Evolutionary conservation across 2,329 filamentous ascomycete genomes (phyloP).

Genomic region (Cladosporium sp.): DNA sequence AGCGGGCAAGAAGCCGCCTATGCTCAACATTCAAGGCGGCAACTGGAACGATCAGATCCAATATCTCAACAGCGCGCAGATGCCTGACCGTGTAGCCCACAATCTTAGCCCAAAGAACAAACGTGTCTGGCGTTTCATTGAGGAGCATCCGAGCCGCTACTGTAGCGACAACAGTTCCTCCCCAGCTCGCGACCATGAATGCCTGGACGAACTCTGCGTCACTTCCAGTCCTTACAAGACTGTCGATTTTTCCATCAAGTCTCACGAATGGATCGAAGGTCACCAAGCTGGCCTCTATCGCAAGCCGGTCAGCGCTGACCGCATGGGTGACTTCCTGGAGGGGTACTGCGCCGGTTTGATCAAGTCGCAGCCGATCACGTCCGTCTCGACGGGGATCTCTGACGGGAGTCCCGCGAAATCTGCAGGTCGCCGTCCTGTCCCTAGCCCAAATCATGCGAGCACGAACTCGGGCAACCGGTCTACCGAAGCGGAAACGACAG

Average conservation of each 20-base stretch:
- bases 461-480: conserved; percentile 7
- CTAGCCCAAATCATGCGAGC: conserved; percentile 11
- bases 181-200: conserved; percentile 15
- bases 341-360: conserved; percentile 31
- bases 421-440: conserved; percentile 21
- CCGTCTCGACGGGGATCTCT: conserved; percentile 11
- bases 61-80: conserved; percentile 4
- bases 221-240: conserved; percentile 12
- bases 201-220: conserved; percentile 13
- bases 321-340: conserved; percentile 24
- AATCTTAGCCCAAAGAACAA: conserved; percentile 27
- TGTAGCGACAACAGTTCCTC: conserved; percentile 7
- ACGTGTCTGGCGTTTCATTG: conserved; percentile 24
- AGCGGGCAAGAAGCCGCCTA: neutral
- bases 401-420: conserved; percentile 23
- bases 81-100: conserved; percentile 21
- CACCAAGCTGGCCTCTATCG: conserved; percentile 28
- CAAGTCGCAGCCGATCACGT: conserved; percentile 18
- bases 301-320: conserved; percentile 20
- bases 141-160: conserved; percentile 20
- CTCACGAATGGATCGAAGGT: conserved; percentile 28
- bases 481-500: conserved; percentile 1
- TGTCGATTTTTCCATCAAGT: conserved; percentile 22
- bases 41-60: neutral
- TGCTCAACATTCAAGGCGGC: neutral